Percentiles rank a stretch among this genome's conserved stretches.
phyloP scores from a whole-genome alignment of 805 yeast genomes.

The Saccharomycopsis sp. region DNA sequence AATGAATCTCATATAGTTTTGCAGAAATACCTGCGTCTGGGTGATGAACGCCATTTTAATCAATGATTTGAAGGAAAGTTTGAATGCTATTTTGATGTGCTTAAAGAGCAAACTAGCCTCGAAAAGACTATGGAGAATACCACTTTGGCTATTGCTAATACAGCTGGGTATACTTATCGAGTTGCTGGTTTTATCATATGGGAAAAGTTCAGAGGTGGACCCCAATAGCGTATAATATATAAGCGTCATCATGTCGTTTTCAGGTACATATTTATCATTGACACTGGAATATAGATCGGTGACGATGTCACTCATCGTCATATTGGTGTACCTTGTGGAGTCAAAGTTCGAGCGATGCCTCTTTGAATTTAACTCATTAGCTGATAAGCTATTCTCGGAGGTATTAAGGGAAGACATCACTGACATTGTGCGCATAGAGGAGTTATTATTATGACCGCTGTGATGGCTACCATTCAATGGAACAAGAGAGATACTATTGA shows the following conservation, averaged over 20 bases:
- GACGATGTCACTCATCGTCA: slow-evolving; percentile 24
- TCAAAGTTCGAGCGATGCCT: slow-evolving; percentile 12
- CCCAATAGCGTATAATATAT: slow-evolving; percentile 55
- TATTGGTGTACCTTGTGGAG: neutral
- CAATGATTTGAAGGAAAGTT: slow-evolving; percentile 36
- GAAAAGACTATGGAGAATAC: slow-evolving; percentile 46
- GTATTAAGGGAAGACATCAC: neutral
- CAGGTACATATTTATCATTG: slow-evolving; percentile 31
- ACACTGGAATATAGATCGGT: slow-evolving; percentile 30
- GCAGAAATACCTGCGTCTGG: slow-evolving; percentile 37
- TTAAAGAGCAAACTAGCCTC: slow-evolving; percentile 71
- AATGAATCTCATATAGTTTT: slow-evolving; percentile 36
- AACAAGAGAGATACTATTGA: neutral
- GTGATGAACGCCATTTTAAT: slow-evolving; percentile 56
- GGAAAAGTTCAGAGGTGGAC: slow-evolving; percentile 50
- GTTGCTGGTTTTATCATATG: slow-evolving; percentile 31
- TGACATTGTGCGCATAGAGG: slow-evolving; percentile 12
- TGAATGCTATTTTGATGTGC: slow-evolving; percentile 32
- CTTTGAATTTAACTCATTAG: slow-evolving; percentile 4
- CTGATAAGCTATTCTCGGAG: slow-evolving; percentile 7
- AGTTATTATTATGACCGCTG: slow-evolving; percentile 11
- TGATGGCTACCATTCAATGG: neutral
- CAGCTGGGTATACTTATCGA: slow-evolving; percentile 40
- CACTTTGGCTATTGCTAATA: slow-evolving; percentile 50
- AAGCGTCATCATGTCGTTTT: slow-evolving; percentile 37